These are phyloP conservation scores for Apiospora saccharicola DNA, from an alignment of 2,329 filamentous ascomycete genomes.

Conservation along the genomic window DNA sequence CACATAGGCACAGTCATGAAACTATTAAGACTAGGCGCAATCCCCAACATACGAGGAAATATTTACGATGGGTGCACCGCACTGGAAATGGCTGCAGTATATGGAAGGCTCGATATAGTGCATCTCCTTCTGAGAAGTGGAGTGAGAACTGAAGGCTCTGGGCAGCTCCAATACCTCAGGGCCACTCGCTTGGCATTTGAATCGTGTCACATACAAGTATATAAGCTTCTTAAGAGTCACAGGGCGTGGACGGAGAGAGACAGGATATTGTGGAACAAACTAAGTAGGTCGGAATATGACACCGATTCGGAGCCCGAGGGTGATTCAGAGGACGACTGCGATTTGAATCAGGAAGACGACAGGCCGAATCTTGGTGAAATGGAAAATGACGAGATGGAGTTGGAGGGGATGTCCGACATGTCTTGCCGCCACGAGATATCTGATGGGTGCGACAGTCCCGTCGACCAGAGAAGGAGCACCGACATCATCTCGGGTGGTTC, in stretches of 20 bases:
- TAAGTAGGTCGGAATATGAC: neutral
- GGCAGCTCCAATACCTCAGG: neutral
- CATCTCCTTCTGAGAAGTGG: neutral
- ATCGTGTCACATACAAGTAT: neutral
- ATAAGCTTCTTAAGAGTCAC: neutral
- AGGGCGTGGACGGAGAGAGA: neutral
- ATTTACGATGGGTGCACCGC: neutral
- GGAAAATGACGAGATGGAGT: too few species aligned
- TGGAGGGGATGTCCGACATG: neutral
- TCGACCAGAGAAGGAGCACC: neutral
- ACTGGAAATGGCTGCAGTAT: neutral
- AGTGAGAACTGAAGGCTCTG: neutral
- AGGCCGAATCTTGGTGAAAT: too few species aligned
- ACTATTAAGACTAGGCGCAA: neutral
- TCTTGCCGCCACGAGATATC: neutral
- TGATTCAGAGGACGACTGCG: too few species aligned
- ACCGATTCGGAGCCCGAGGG: neutral
- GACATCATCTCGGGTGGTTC: neutral
- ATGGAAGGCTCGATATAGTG: constrained; percentile 1
- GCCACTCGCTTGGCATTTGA: neutral
- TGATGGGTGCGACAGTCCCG: neutral
- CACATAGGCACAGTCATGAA: neutral
- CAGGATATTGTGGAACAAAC: neutral
- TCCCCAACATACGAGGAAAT: neutral
- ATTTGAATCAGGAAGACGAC: too few species aligned